phyloP scores from a whole-genome alignment of 2,329 filamentous ascomycete species.

The Xylaria sp. region DNA sequence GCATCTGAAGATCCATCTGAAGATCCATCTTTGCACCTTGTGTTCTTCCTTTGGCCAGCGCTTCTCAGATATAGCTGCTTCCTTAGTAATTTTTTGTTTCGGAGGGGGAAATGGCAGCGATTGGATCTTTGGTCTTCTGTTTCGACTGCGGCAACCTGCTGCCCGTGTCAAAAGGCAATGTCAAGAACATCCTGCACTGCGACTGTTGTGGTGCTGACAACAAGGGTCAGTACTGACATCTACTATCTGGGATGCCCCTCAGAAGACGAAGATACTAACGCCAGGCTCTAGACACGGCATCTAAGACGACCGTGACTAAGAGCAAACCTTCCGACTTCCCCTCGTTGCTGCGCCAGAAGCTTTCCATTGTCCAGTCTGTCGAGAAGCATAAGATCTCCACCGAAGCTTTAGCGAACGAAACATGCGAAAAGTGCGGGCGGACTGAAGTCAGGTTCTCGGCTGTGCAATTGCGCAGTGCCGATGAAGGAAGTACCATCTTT shows the following conservation, averaged over 20 bases:
- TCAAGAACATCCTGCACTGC: conserved; percentile 81
- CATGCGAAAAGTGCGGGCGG: conserved; percentile 82
- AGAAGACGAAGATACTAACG: conserved; percentile 24
- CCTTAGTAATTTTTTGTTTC: background rate
- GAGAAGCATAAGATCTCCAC: conserved; percentile 80
- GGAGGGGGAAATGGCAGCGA: conserved; percentile 75
- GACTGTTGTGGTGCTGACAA: conserved; percentile 88
- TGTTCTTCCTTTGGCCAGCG: background rate
- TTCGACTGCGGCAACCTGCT: conserved; percentile 91
- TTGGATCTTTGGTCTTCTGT: conserved; percentile 93
- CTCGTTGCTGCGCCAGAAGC: conserved; percentile 85
- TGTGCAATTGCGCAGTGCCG: conserved; percentile 87
- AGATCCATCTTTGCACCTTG: conserved; percentile 4
- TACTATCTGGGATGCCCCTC: background rate
- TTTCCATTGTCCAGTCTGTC: conserved; percentile 85
- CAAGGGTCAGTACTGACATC: conserved; percentile 67
- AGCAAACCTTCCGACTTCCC: conserved; percentile 94
- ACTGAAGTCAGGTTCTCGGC: conserved; percentile 86
- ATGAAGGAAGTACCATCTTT: conserved; percentile 94
- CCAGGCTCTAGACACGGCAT: conserved; percentile 69
- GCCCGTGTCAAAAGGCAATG: conserved; percentile 79
- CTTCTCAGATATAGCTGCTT: background rate
- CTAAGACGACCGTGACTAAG: conserved; percentile 79
- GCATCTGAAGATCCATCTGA: background rate
- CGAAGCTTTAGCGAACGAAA: conserved; percentile 71